Conservation (phyloP, 2,329 filamentous ascomycete genomes). For the Phoma sp. region DNA sequence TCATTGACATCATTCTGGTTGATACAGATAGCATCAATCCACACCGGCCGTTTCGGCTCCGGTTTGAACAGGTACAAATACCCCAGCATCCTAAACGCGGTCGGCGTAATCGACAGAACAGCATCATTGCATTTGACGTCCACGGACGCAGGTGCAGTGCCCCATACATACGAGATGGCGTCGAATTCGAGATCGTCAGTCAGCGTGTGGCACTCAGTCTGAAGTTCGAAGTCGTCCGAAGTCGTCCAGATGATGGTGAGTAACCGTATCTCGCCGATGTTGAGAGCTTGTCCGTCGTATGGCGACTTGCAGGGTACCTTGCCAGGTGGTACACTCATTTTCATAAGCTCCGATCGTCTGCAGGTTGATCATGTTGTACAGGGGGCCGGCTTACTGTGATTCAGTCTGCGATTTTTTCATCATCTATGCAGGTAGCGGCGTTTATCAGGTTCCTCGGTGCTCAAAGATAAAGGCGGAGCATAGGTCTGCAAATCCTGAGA, state of each 20-base stretch:
- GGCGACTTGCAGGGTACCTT: background rate
- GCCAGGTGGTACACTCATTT: too few relatives aligned
- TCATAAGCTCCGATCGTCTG: too few relatives aligned
- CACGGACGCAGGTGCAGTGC: conserved; percentile 1
- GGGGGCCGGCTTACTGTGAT: too few relatives aligned
- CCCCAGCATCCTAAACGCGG: conserved; percentile 2
- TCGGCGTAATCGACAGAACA: background rate
- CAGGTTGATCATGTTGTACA: too few relatives aligned
- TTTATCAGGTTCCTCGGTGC: too few relatives aligned
- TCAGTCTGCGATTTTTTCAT: too few relatives aligned
- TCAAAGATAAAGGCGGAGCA: too few relatives aligned
- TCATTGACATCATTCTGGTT: conserved; percentile 1
- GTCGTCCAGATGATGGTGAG: background rate
- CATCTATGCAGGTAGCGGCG: too few relatives aligned
- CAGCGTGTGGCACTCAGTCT: background rate
- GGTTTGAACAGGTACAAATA: background rate
- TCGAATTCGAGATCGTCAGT: background rate
- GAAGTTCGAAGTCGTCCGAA: background rate
- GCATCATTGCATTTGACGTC: conserved; percentile 2
- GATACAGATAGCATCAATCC: conserved; percentile 13
- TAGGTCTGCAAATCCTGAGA: too few relatives aligned
- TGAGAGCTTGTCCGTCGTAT: background rate
- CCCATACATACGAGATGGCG: conserved; percentile 13
- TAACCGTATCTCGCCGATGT: background rate
- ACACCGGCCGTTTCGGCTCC: background rate